Base-by-base conservation (phyloP, 768 basidiomycete genomes). In the Kwoniella shandongensis region DNA sequence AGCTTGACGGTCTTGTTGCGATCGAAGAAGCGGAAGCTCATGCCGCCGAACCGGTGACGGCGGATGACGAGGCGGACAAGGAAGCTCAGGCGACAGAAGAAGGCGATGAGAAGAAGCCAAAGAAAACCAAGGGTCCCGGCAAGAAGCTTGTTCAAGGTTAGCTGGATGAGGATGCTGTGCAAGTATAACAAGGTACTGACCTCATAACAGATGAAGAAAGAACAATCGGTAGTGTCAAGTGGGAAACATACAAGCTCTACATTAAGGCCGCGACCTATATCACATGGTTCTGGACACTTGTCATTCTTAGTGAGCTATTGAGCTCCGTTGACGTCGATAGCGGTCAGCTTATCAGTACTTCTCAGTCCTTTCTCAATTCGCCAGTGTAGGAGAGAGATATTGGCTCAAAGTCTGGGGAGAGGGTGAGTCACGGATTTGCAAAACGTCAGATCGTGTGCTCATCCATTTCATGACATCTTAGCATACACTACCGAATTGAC, bases 331-430 rank as follows among this genome's bases (percentile, higher is more conserved):
- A 30, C 18, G 27, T 32, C 29, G 22, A 30, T 50, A 39, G 47
- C 7, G n/a, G n/a, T n/a, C 2, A 41, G 26, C 27, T 44, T 45
- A 49, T 64, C 44, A 55, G 20, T 26, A 12, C n/a, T 10, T 27
- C 27, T 17, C 40, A 74, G 70, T 72, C 27, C 27, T 67, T 4
- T 44, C 36, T 20, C 73, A 76, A 56, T 30, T 64, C 12, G 45
- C 61, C 23, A 59, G 57, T 8, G 46, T 69, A 18, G 73, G 70
- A 8, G 71, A 73, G 47, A 26, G 70, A 46, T 73, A 56, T 4
- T 91, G 88, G 88, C 85, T 91, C 66, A 88, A 83, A 80, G 83
- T 86, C 42, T 89, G 88, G 88, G 86, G 86, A 10, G 81, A 84
- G 58, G 86, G 74, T 72, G 42, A 59, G 62, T 32, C 32, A 12